phyloP scores from a whole-genome alignment of 768 basidiomycete species.

The Crepidotus variabilis region DNA sequence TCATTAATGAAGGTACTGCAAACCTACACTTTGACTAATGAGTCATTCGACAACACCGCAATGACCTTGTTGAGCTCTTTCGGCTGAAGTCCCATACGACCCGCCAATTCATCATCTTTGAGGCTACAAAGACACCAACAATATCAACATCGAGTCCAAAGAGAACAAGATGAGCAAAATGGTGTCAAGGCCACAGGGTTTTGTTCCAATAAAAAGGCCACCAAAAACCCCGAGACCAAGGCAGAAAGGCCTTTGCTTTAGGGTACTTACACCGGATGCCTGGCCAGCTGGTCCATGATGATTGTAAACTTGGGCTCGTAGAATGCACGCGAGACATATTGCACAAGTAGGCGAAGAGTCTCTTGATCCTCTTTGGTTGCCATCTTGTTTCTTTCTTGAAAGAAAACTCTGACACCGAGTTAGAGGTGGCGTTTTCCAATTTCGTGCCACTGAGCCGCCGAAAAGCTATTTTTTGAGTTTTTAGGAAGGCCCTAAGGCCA shows the following conservation, averaged over 20 bases:
- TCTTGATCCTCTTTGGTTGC: constrained; percentile 78
- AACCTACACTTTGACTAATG: constrained; percentile 72
- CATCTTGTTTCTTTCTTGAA: constrained; percentile 29
- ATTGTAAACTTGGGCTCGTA: constrained; percentile 92
- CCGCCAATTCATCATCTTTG: constrained; percentile 93
- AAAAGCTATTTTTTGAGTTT: neutral
- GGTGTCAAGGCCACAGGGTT: neutral
- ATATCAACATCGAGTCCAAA: neutral
- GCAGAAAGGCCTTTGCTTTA: neutral
- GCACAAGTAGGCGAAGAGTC: constrained; percentile 81
- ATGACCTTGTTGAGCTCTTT: constrained; percentile 91
- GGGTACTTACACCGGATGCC: constrained; percentile 88
- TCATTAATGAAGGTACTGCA: neutral
- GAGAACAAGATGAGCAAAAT: neutral
- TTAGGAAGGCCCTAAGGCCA: constrained; percentile 3
- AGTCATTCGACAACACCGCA: constrained; percentile 74
- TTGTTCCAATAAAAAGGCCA: neutral
- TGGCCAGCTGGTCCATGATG: constrained; percentile 90
- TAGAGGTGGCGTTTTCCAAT: neutral
- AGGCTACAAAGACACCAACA: constrained; percentile 50
- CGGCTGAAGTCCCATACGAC: constrained; percentile 81
- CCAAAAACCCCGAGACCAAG: constrained; percentile 3
- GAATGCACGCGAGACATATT: constrained; percentile 90
- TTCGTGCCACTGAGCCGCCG: neutral
- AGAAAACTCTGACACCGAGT: neutral